Percentiles rank a stretch among this genome's conserved stretches.
Conservation (phyloP, 345 rosid species). For the Cardiospermum halicacabum region DNA sequence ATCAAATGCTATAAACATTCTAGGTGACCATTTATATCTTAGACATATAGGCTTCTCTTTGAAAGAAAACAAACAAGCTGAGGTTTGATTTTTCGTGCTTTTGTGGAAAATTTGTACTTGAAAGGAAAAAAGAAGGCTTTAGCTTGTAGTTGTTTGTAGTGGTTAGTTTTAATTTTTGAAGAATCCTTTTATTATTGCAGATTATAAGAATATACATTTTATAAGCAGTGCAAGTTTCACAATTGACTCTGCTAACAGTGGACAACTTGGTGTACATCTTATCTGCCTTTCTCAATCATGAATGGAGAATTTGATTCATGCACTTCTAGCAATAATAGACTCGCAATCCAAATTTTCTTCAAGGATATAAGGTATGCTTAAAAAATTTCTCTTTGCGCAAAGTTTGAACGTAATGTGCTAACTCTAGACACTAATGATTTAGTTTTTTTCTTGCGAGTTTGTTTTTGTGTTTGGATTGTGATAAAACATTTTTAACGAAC, state of each 20-base stretch:
- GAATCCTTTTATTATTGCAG: too few species aligned
- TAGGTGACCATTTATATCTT: too few species aligned
- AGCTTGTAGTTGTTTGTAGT: too few species aligned
- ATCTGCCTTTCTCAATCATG: constrained; percentile 23
- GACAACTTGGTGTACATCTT: background rate
- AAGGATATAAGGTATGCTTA: constrained; percentile 50
- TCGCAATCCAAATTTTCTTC: constrained; percentile 51
- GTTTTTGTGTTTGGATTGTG: background rate
- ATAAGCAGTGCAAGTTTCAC: background rate
- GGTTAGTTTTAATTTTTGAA: too few species aligned
- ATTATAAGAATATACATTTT: background rate
- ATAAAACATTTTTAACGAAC: background rate
- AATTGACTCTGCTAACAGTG: constrained; percentile 1
- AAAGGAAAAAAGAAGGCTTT: too few species aligned
- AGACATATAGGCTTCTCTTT: too few species aligned
- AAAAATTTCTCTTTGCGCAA: background rate
- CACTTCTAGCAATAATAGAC: constrained; percentile 23
- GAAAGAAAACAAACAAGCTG: too few species aligned
- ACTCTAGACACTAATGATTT: background rate
- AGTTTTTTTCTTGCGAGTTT: background rate
- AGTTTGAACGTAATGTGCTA: background rate
- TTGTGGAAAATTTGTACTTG: too few species aligned
- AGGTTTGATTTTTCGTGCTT: too few species aligned
- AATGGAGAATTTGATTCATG: constrained; percentile 36
- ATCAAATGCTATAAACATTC: too few species aligned